A percentile compares a stretch with the other conserved stretches of the same genome.
These are phyloP conservation scores for Pestalotiopsis sp. DNA, from an alignment of 2,329 filamentous ascomycete genomes.

Conservation along the genomic window DNA sequence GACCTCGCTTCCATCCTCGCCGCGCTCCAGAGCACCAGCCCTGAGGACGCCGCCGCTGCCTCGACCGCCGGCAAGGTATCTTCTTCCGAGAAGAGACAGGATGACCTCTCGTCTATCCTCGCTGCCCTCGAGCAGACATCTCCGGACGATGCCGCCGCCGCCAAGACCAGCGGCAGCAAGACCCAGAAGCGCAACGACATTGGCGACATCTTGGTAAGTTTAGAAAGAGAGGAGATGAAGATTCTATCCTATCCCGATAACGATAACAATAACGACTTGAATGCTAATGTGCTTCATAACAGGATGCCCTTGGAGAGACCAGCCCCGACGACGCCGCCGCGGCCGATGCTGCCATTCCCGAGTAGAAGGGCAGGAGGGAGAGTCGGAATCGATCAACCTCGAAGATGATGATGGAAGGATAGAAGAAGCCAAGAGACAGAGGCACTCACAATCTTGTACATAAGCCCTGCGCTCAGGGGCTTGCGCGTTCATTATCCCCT, in stretches of 20 bases:
- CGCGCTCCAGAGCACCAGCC: conserved; percentile 1
- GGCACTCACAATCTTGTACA: not conserved
- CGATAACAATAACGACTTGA: not conserved
- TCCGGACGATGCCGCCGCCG: conserved; percentile 6
- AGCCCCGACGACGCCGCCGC: not conserved
- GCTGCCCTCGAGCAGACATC: conserved; percentile 1
- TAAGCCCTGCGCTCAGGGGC: not conserved
- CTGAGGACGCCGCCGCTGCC: conserved; percentile 1
- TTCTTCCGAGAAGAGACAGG: not conserved
- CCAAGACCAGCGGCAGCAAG: not conserved
- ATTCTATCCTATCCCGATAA: not conserved
- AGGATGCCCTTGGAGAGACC: not conserved
- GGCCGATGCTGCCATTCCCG: not conserved
- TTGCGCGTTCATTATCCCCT: not conserved
- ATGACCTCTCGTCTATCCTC: conserved; percentile 5
- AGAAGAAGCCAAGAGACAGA: not conserved
- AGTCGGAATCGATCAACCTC: not conserved
- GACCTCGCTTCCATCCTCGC: conserved; percentile 9
- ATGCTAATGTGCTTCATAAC: not conserved
- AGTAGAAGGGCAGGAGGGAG: not conserved
- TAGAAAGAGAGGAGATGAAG: not conserved
- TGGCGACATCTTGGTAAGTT: not conserved
- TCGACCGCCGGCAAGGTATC: not conserved
- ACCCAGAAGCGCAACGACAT: not conserved
- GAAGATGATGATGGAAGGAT: not conserved